A percentile compares a stretch with the other conserved stretches of the same genome.
These are phyloP conservation scores for Exobasidium rhododendri DNA, from an alignment of 1,284 basidiomycete genomes.

Conservation along the genomic window DNA sequence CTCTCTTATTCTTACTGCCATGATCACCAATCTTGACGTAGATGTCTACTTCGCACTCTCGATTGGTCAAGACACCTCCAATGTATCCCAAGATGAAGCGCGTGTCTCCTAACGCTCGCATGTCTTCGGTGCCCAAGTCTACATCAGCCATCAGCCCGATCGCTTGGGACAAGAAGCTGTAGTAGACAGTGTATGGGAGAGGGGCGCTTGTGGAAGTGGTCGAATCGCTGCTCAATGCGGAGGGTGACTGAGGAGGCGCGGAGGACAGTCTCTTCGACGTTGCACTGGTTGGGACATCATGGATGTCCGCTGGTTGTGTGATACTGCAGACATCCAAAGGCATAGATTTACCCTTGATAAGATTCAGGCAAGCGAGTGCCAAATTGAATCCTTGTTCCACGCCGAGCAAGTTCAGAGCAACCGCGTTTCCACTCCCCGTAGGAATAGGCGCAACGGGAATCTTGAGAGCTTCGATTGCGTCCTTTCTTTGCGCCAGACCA, in stretches of 20 bases:
- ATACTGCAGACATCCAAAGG: slow-evolving; percentile 78
- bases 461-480: slow-evolving; percentile 68
- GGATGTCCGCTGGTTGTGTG: slow-evolving; percentile 61
- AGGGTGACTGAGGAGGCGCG: background rate
- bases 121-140: slow-evolving; percentile 69
- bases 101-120: slow-evolving; percentile 89
- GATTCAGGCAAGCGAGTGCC: slow-evolving; percentile 70
- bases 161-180: slow-evolving; percentile 84
- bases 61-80: slow-evolving; percentile 54
- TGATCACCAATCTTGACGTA: slow-evolving; percentile 41
- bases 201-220: slow-evolving; percentile 7
- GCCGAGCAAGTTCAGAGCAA: slow-evolving; percentile 68
- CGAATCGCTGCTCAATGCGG: background rate
- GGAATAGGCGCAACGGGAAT: slow-evolving; percentile 83
- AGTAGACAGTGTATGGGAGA: slow-evolving; percentile 56
- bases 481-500: slow-evolving; percentile 72
- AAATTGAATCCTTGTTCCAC: slow-evolving; percentile 45
- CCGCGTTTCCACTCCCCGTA: slow-evolving; percentile 78
- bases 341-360: slow-evolving; percentile 76
- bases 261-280: background rate
- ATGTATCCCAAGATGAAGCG: slow-evolving; percentile 83
- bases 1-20: slow-evolving; percentile 31
- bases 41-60: slow-evolving; percentile 38
- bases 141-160: slow-evolving; percentile 88
- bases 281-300: slow-evolving; percentile 42